Evolutionary conservation across 23 red algal species (phyloP), one percentile per base, ranked within the genome.

Genomic region (Chondrus crispus): DNA sequence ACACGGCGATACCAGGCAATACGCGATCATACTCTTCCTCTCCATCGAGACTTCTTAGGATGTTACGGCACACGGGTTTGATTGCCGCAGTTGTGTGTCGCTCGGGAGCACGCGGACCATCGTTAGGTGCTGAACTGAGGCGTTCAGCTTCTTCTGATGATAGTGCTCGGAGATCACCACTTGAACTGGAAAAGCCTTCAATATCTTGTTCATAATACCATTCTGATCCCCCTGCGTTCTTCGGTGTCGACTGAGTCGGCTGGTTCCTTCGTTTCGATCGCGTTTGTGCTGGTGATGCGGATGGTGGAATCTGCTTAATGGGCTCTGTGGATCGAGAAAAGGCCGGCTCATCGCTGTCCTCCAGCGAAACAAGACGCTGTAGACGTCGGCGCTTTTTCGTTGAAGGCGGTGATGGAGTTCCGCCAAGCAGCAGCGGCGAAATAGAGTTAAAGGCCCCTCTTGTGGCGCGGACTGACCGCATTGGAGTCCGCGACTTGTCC

Each of bases 121-220:
- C 22, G 40, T 50, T 19, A 29, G 66, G 66, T 44, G 58, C 26
- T 32, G 40, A 46, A 33, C 60, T 86, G 19, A 62, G 12, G 10
- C 26, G 19, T 13, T 86, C 62, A n/a, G n/a, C n/a, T n/a, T n/a
- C n/a, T n/a, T n/a, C n/a, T n/a, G n/a, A n/a, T 22, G 14, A n/a
- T 20, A 63, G 40, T 37, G 20, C 2, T 85, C 37, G 35, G 7
- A 22, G 12, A 29, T 86, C 82, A 42, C 51, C 49, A 26, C 73
- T 72, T 32, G 87, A 90, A 42, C 71, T 90, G 19, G 87, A 90
- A 75, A 90, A 90, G 14, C 33, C 49, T 1, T 60, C 52, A 66
- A 90, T 90, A 40, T 80, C 24, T 44, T 73, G 87, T 78, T 90
- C 87, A 29, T 81, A 62, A 81, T 90, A 90, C 87, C 87, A 90